Percentiles rank a stretch among this genome's conserved stretches.
Evolutionary conservation across 2,329 filamentous ascomycete genomes (phyloP).

Genomic region (Plenodomus biglobosus): DNA sequence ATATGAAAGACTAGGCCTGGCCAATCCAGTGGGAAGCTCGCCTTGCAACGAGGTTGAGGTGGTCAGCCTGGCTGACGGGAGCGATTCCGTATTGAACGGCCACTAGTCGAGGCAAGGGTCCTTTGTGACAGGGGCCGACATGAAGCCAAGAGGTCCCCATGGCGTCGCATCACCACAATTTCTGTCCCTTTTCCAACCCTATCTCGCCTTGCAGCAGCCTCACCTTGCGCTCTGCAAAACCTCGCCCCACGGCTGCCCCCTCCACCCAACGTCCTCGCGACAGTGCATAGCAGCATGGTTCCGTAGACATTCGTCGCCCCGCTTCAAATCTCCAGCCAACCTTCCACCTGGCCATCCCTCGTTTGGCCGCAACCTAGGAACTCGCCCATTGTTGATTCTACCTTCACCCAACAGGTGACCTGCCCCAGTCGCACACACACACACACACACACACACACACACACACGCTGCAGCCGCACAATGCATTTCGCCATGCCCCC

Average conservation of each 20-base stretch:
- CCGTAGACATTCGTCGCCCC: slow-evolving; percentile 9
- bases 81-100: neutral
- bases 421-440: slow-evolving; percentile 18
- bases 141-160: neutral
- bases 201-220: neutral
- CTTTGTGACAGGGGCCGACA: neutral
- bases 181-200: neutral
- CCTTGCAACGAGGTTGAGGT: too few species aligned
- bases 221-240: neutral
- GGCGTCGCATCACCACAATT: neutral
- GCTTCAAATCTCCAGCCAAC: neutral
- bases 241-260: neutral
- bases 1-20: too few species aligned
- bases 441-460: slow-evolving; percentile 5
- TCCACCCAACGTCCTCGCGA: neutral
- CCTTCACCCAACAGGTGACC: slow-evolving; percentile 4
- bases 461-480: slow-evolving; percentile 23
- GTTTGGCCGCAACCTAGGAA: slow-evolving; percentile 14
- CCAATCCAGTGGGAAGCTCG: too few species aligned
- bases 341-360: slow-evolving; percentile 18
- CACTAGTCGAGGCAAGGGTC: neutral
- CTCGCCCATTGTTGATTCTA: neutral
- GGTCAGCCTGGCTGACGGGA: too few species aligned
- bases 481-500: slow-evolving; percentile 90
- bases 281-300: slow-evolving; percentile 16